Percentiles rank a stretch among this genome's conserved stretches.
These are phyloP conservation scores for Xylaria sp. DNA, from an alignment of 2,329 filamentous ascomycete genomes.

Conservation along the genomic window DNA sequence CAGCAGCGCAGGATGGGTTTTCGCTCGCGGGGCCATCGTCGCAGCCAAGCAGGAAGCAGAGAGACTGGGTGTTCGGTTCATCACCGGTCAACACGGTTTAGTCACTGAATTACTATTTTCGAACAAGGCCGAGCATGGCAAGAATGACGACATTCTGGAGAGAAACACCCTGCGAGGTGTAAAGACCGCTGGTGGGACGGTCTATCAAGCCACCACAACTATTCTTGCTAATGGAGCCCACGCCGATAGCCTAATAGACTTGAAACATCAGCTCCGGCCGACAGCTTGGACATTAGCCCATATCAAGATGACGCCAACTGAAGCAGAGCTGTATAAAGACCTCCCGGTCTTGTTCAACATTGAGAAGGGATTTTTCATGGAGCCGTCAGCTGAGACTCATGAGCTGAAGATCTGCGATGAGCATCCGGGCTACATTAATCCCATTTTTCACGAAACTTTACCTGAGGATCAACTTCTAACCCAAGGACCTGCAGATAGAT, in stretches of 20 bases:
- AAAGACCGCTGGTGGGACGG: slow-evolving; percentile 55
- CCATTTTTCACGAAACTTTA: slow-evolving; percentile 42
- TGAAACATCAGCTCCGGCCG: slow-evolving; percentile 63
- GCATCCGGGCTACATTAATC: slow-evolving; percentile 67
- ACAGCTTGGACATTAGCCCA: slow-evolving; percentile 66
- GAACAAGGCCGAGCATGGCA: slow-evolving; percentile 36
- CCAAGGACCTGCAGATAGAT: not conserved
- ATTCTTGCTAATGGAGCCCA: slow-evolving; percentile 63
- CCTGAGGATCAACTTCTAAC: slow-evolving; percentile 28
- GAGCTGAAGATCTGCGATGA: slow-evolving; percentile 66
- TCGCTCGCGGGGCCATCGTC: slow-evolving; percentile 61
- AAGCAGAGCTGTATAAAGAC: slow-evolving; percentile 58
- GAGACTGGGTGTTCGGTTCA: slow-evolving; percentile 59
- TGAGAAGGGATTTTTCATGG: slow-evolving; percentile 63
- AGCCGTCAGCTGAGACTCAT: slow-evolving; percentile 58
- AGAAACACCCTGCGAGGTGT: slow-evolving; percentile 55
- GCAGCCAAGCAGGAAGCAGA: slow-evolving; percentile 58
- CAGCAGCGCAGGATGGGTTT: slow-evolving; percentile 63
- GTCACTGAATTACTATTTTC: slow-evolving; percentile 54
- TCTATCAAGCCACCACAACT: slow-evolving; percentile 56
- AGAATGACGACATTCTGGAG: not conserved
- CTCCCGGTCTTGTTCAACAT: slow-evolving; percentile 62
- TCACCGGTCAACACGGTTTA: slow-evolving; percentile 55
- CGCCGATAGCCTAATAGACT: slow-evolving; percentile 59
- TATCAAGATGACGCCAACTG: slow-evolving; percentile 59